Evolutionary conservation across 331 rosid species (phyloP).

Genomic region (Quercus phellos): DNA sequence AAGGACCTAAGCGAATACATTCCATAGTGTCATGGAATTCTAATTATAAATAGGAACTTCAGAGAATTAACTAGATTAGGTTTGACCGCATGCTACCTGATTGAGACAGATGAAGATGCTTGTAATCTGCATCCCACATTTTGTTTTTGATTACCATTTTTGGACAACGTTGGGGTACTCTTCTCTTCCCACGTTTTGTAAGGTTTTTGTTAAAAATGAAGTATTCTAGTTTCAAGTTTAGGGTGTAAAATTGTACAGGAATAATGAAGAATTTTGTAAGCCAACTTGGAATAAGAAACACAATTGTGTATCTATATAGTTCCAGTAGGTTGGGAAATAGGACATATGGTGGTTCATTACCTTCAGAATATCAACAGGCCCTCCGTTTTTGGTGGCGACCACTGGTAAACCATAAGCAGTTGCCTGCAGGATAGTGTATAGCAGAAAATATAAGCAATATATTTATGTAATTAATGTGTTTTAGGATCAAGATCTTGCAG

Average conservation of each 20-base stretch:
- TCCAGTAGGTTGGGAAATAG: neutral
- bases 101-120: neutral
- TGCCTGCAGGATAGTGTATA: slow-evolving; percentile 31
- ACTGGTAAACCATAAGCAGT: slow-evolving; percentile 61
- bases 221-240: no score
- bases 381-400: slow-evolving; percentile 56
- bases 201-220: no score
- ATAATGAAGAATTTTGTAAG: neutral
- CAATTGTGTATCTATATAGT: neutral
- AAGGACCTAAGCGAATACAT: neutral
- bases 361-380: slow-evolving; percentile 55
- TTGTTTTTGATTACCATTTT: no score
- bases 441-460: neutral
- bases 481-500: neutral
- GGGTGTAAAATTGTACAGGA: no score
- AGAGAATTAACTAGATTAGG: neutral
- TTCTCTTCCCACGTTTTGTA: no score
- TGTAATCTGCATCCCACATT: no score
- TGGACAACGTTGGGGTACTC: no score
- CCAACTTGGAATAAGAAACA: neutral
- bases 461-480: neutral
- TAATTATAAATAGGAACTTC: neutral
- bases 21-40: neutral
- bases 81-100: neutral
- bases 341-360: slow-evolving; percentile 6